These are phyloP conservation scores for Styphnolobium japonicum DNA, from an alignment of 306 rosid species.

Conservation along the genomic window DNA sequence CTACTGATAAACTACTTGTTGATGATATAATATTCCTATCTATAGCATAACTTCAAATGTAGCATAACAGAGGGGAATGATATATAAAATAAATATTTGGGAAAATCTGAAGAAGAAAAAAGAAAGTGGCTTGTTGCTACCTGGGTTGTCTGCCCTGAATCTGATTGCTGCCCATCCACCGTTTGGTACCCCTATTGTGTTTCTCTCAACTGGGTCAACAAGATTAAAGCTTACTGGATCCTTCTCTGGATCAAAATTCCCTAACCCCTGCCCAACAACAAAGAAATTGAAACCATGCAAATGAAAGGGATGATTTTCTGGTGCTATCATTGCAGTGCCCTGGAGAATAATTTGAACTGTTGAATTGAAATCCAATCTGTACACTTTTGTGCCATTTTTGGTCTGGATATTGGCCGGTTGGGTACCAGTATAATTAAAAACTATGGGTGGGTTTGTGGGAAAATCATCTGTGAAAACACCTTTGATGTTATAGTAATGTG, in stretches of 20 bases:
- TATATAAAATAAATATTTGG: neutral
- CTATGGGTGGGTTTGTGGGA: conserved; percentile 52
- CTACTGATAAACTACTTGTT: neutral
- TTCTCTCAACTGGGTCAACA: conserved; percentile 74
- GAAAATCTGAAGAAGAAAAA: neutral
- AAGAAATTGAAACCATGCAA: conserved; percentile 70
- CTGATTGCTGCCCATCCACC: conserved; percentile 78
- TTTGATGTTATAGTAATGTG: conserved; percentile 51
- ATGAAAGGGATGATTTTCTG: conserved; percentile 73
- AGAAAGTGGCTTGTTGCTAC: conserved; percentile 26
- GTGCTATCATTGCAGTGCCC: conserved; percentile 59
- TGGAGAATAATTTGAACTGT: conserved; percentile 59
- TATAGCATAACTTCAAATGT: neutral
- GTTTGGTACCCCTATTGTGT: conserved; percentile 63
- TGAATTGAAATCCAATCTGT: conserved; percentile 52
- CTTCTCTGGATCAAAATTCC: conserved; percentile 61
- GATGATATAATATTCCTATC: neutral
- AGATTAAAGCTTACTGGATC: conserved; percentile 57
- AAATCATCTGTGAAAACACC: conserved; percentile 70
- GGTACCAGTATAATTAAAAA: conserved; percentile 58
- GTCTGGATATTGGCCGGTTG: conserved; percentile 54
- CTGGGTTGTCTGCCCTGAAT: conserved; percentile 79
- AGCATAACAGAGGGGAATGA: neutral
- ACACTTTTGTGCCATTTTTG: conserved; percentile 53
- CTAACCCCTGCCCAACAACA: conserved; percentile 62